Base-by-base conservation (phyloP, 768 basidiomycete genomes). In the Lentinus tigrinus region DNA sequence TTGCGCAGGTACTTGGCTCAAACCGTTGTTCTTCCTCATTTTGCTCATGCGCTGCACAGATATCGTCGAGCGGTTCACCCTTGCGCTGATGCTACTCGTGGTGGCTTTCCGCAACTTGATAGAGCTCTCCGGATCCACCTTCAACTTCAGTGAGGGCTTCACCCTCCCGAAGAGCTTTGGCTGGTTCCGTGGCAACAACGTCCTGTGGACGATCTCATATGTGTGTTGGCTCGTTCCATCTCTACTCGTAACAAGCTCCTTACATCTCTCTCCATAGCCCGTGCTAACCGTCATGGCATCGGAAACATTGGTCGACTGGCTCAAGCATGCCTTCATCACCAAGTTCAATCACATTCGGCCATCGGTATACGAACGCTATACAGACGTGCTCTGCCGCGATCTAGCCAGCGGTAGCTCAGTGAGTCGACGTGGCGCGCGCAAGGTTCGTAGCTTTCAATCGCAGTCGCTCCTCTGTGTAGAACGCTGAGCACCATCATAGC, bases 341-440 rank as follows among this genome's bases (percentile, higher is more conserved):
- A 99, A 99, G 72, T 98, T 98, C 78, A 99, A 99, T 65, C 96
- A 98, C 67, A 95, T 99, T 47, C 86, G 95, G 0, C 93, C 95
- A 0, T 90, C 89, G 0, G 93, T 98, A 2, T 99, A 98, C 64
- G 94, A 94, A 62, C 83, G 96, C 16, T 99, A 93, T 70, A 91
- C 88, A 3, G 97, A 99, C 65, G 93, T 99, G 0, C 80, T 99
- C 1, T 98, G 95, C 68, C 88, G 91, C 38, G 97, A 99, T 70
- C 81, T 99, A 16, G 82, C 95, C 6, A 88, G 88, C 60, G 89
- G 84, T 49, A 89, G 87, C 60, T 83, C 85, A 39, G 79, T 88
- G 19, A 85, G 88, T 4, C 78, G 90, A 43, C 78, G 81, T 24
- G 81, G 84, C 26, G 81, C 83, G 10, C 81, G 88, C 42, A 95